Base-by-base conservation (phyloP, 768 basidiomycete genomes). In the Mycena amicta region DNA sequence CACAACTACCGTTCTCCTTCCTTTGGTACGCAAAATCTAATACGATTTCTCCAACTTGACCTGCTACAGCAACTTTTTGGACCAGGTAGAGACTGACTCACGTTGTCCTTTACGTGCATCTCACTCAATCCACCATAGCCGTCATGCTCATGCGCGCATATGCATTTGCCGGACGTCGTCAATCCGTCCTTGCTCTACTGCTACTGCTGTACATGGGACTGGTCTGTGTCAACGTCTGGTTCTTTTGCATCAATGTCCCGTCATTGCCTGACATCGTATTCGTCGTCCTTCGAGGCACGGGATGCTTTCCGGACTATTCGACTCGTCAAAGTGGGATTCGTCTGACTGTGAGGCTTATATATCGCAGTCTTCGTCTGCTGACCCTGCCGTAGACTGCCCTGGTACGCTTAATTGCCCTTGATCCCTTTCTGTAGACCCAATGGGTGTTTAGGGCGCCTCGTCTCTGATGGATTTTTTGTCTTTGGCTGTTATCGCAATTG, bases 131-230 rank as follows among this genome's bases (percentile, higher is more conserved):
- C 30, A 20, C 15, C 26, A 53, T 52, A 79, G 78, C 67, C 46
- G 77, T 80, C 26, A 78, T 80, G 72, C 28, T 78, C 52, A 76
- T 78, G 72, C 72, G 79, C 29, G 75, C 78, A 18, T 77, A 76
- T 52, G 79, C 75, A 6, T 80, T 80, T 56, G 64, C 76, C 4
- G 77, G 77, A 4, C 71, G 75, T 43, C 72, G 67, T 50, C 60
- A 56, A 40, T 60, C 55, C 8, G 57, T 77, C 27, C 68, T 78
- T 4, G 49, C 53, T 8, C 31, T 75, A 22, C 59, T 80, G 41
- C 65, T 69, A 11, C 22, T 57, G 5, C 70, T 71, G 55, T 79
- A 73, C 58, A 49, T 65, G 3, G 64, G 62, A 11, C 70, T 80
- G 15, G 53, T 75, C 18, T 73, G 63, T 1, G 59, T 73, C 12